Evolutionary conservation across 1,284 basidiomycete species (phyloP), one percentile per base, ranked within the genome.

Genomic region (Austroboletus niveus): DNA sequence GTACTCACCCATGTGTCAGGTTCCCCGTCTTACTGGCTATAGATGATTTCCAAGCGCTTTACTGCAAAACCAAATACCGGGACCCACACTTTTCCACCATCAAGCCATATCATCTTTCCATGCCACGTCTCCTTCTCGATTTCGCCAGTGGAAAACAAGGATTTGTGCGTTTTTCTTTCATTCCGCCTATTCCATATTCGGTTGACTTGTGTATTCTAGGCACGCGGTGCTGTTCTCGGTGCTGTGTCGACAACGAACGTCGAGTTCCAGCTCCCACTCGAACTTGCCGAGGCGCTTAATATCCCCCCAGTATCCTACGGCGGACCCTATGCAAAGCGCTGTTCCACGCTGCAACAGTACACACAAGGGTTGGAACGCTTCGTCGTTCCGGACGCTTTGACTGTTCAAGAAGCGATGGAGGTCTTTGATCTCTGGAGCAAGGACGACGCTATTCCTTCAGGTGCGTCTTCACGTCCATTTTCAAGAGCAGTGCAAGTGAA

Each of bases 41-140:
- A 1, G 95, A 98, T 63, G 92, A 95, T 59, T 83, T 88, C 60
- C 94, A 97, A 65, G 78, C 89, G 0, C 73, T 97, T 32, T 95
- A 92, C 67, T 75, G 80, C 61, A 79, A 77, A 44, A 82, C 87
- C 0, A 68, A 75, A 17, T 98, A 97, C 74, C 82, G 85, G 39
- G 85, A 93, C 53, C 89, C 92, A 2, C 85, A 89, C 49, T 94
- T 85, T 69, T 72, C 77, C 10, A 62, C 72, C 7, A 81, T 98
- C 51, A 82, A 89, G 58, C 72, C 90, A 0, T 93, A 89, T 64
- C 87, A 96, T 63, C 77, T 98, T 4, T 87, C 89, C 9, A 71
- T 92, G 20, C 92, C 94, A 0, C 80, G 92, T 9, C 65, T 92
- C 24, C 71, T 92, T 32, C 75, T 96, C 42, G 89, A 94, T 53